These are phyloP conservation scores for Plasmodium coatneyi DNA, from an alignment of 169 alveolate species.

Conservation along the genomic window DNA sequence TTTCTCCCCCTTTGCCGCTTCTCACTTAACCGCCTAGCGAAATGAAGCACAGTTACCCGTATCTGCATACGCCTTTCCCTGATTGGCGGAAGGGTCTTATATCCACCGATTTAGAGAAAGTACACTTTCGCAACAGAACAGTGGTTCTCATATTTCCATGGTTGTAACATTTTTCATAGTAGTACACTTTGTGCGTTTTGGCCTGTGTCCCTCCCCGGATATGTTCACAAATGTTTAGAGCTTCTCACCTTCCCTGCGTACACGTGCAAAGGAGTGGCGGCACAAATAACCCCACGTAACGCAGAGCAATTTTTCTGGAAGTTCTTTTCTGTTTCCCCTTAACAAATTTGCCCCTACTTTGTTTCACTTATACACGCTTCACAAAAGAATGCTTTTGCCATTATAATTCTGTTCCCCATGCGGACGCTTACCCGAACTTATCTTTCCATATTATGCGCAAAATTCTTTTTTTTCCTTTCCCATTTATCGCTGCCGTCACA, in stretches of 20 bases:
- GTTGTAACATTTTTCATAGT: not conserved
- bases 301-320: not conserved
- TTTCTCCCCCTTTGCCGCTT: not conserved
- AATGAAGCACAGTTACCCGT: not conserved
- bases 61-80: not conserved
- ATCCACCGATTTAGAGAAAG: conserved; percentile 3
- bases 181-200: not conserved
- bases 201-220: not conserved
- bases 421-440: not conserved
- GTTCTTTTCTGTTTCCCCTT: not conserved
- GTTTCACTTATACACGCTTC: not conserved
- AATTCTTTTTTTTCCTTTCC: not conserved
- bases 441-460: not conserved
- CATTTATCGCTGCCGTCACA: not conserved
- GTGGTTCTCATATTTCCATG: not conserved
- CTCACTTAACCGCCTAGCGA: not conserved
- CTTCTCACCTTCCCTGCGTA: not conserved
- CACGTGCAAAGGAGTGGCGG: not conserved
- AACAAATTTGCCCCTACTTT: not conserved
- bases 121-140: not conserved
- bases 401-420: not conserved
- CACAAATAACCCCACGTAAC: not conserved
- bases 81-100: not conserved
- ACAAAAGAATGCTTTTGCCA: not conserved
- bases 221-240: not conserved